Base-by-base conservation (phyloP, 2,329 filamentous ascomycete species). In the Aspergillus floridensis region DNA sequence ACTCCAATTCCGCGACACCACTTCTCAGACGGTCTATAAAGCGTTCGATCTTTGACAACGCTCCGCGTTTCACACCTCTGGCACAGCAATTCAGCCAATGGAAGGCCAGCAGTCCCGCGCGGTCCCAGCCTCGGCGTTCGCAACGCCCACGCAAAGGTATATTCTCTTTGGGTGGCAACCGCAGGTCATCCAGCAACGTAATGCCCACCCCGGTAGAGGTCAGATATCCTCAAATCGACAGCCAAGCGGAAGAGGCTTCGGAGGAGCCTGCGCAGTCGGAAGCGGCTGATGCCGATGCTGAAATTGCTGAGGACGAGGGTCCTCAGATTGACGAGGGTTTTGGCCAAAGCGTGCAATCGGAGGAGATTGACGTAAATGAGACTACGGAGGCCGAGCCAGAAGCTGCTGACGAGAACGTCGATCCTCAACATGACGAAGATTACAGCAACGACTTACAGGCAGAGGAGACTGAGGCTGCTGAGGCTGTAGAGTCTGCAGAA, bases 11-110 rank as follows among this genome's bases (percentile, higher is more conserved):
- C 12, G 41, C 44, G 10, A 55, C 53, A 1, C 53, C 53, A 32
- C 53, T 44, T 21, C 53, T 41, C 19, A 46, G 53, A 22, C 48
- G 12, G 29, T 55, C 53, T 5, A 48, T 46, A 32, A 29, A 46
- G 2, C 58, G 63, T 35, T 61, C 70, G 31, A 49, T 60, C 22
- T 57, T 62, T 49, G 67, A 62, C 46, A 63, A 57, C 31, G 75
- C 76, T 19, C 70, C 84, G 54, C 86, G 86, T 2, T 88, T 90
- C 62, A 89, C 86, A 1, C 85, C 87, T 24, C 76, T 91, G 41
- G 85, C 85, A 4, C 78, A 82, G 41, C 83, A 88, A 66, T 76
- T 91, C 4, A 82, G 78, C 59, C 80, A 81, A 24, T 91, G 89
- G 88, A 81, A 82, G 63, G 80, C 87, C 1, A 79, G 79, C 24